phyloP scores from a whole-genome alignment of 306 rosid genomes.

The Rosa persica region DNA sequence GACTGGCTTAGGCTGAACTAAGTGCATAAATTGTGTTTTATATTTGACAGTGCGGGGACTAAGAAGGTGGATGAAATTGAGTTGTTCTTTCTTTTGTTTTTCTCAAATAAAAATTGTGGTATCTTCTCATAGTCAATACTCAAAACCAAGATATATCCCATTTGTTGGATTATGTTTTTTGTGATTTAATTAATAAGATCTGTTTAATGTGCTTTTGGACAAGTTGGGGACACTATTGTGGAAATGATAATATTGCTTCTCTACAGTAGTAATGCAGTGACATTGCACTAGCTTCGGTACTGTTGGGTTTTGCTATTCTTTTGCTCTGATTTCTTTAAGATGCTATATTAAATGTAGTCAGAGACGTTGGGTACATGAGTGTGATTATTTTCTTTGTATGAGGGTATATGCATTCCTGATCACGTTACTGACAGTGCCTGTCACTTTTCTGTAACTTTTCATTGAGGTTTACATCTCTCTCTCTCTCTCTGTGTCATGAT shows the following conservation, averaged over 20 bases:
- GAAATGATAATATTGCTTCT: not conserved
- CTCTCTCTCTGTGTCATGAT: slow-evolving; percentile 1
- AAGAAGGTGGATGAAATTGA: not conserved
- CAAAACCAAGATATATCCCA: too few species aligned
- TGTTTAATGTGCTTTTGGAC: not conserved
- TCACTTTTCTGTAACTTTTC: not conserved
- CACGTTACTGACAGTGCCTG: not conserved
- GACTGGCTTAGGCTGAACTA: not conserved
- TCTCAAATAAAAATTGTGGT: not conserved
- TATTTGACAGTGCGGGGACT: not conserved
- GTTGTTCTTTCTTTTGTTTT: too few species aligned
- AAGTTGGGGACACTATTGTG: slow-evolving; percentile 1
- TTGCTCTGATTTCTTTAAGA: slow-evolving; percentile 4
- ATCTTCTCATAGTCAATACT: too few species aligned
- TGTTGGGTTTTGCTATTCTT: slow-evolving; percentile 16
- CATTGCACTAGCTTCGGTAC: not conserved
- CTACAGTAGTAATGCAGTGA: not conserved
- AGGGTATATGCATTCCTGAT: not conserved
- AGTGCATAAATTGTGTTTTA: not conserved
- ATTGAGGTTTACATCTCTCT: slow-evolving; percentile 19
- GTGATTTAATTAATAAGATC: too few species aligned
- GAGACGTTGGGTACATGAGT: not conserved
- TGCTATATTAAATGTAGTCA: not conserved
- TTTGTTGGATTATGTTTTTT: too few species aligned
- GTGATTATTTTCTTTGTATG: not conserved